These are phyloP conservation scores for Panicum hallii DNA, from an alignment of 202 grass and related monocot species.

Conservation along the genomic window DNA sequence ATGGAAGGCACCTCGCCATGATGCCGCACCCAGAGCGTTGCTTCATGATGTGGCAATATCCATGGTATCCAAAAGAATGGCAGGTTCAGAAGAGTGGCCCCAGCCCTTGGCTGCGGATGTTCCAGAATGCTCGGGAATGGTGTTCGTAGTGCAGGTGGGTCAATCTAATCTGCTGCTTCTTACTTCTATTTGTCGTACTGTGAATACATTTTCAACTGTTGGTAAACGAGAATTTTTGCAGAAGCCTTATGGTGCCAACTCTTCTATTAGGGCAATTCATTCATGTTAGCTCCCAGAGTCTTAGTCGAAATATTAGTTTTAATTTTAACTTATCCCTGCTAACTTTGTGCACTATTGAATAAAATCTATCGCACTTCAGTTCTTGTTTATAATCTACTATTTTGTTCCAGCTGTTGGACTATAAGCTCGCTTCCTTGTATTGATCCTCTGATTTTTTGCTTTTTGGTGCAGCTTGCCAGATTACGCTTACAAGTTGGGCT, in stretches of 20 bases:
- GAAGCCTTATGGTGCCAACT: no score
- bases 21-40: slow-evolving; percentile 91
- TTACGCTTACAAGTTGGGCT: neutral
- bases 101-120: slow-evolving; percentile 84
- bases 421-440: neutral
- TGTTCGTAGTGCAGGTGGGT: slow-evolving; percentile 60
- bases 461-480: neutral
- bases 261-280: no score
- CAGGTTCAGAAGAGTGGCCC: slow-evolving; percentile 65
- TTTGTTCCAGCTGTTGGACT: slow-evolving; percentile 7
- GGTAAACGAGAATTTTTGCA: no score
- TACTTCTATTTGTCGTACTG: neutral
- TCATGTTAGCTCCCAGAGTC: no score
- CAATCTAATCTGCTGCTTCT: neutral
- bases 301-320: no score
- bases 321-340: no score
- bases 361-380: no score
- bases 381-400: neutral
- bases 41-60: slow-evolving; percentile 99
- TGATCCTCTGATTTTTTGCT: neutral
- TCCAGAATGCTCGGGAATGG: slow-evolving; percentile 89
- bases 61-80: slow-evolving; percentile 91
- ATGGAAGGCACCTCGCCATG: slow-evolving; percentile 92
- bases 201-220: neutral
- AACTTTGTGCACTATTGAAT: no score